Evolutionary conservation across 2,329 filamentous ascomycete species (phyloP).

Genomic region (Anthostomella pinea): DNA sequence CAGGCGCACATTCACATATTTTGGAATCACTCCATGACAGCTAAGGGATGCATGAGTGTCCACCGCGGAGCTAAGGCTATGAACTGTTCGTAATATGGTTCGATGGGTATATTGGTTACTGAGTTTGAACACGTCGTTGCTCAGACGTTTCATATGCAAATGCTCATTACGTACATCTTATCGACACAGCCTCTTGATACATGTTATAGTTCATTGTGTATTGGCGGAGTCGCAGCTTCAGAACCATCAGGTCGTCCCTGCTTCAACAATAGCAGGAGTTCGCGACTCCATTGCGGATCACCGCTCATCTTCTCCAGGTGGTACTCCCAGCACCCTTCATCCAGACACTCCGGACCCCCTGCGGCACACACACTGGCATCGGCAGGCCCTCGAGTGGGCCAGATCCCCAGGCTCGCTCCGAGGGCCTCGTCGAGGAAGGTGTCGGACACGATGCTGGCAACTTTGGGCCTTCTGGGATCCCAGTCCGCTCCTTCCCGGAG

Average conservation of each 20-base stretch:
- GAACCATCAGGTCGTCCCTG: conserved; percentile 9
- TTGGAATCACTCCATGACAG: no score
- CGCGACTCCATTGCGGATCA: conserved; percentile 42
- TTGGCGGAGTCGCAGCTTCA: neutral
- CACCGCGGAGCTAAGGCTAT: no score
- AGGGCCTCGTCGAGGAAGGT: conserved; percentile 65
- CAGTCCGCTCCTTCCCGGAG: conserved; percentile 45
- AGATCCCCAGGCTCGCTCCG: conserved; percentile 56
- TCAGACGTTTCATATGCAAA: no score
- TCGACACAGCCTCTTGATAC: no score
- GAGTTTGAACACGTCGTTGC: no score
- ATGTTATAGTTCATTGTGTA: conserved; percentile 16
- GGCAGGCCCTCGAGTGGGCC: conserved; percentile 43
- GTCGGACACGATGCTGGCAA: conserved; percentile 59
- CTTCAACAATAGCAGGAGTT: conserved; percentile 23
- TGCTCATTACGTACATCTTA: no score
- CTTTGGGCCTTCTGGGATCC: conserved; percentile 50
- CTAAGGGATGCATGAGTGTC: no score
- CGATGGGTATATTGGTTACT: no score
- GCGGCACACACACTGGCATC: conserved; percentile 37
- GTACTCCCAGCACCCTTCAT: conserved; percentile 59
- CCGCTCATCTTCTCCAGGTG: conserved; percentile 35
- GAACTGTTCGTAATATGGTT: no score
- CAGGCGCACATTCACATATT: no score
- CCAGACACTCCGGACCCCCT: conserved; percentile 29